Base-by-base conservation (phyloP, 176 grass and related monocot genomes). In the Carex kokanica region DNA sequence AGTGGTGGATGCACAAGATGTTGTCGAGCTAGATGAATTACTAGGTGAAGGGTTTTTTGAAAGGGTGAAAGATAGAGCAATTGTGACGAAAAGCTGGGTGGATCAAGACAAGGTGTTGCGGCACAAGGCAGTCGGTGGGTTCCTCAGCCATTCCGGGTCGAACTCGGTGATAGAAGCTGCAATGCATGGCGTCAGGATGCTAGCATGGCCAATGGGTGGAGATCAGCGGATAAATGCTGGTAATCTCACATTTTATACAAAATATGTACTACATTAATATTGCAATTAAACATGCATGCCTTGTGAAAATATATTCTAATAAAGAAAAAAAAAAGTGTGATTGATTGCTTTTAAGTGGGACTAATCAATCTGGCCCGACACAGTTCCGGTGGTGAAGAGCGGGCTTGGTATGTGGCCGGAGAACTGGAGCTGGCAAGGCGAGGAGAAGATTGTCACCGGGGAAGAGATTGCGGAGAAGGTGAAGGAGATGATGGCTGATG, bases 71-170 rank as follows among this genome's bases (percentile, higher is more conserved):
- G 93, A 78, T 17, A 88, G 85, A 15, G 85, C 86, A 29, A 1
- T 90, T 1, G 90, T 92, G 67, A 83, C 83, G 8, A 93, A 87
- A 49, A 79, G 23, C 1, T 96, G 90, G 93, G 83, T 95, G 13
- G 88, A 96, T 5, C 93, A 91, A 60, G 86, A 91, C 74, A 51
- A 63, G 47, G 64, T 93, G 2, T 84, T 93, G 21, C 31, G 6
- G 24, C 88, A 95, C 87, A 74, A 78, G n/a, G 74, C 86, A 14
- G 20, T 94, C 34, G 86, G 90, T 8, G 16, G 90, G 6, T 94
- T 84, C 66, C 24, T 94, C 1, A 90, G 85, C 87, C 92, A 94
- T n/a, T 63, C 80, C 45, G 72, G 89, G 60, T 88, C 79, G 92
- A 89, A 84, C 85, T 94, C 85, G 0, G 83, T 84, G 73, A 43